Evolutionary conservation across 2,329 filamentous ascomycete genomes (phyloP).

Genomic region (Helotiales sp.): DNA sequence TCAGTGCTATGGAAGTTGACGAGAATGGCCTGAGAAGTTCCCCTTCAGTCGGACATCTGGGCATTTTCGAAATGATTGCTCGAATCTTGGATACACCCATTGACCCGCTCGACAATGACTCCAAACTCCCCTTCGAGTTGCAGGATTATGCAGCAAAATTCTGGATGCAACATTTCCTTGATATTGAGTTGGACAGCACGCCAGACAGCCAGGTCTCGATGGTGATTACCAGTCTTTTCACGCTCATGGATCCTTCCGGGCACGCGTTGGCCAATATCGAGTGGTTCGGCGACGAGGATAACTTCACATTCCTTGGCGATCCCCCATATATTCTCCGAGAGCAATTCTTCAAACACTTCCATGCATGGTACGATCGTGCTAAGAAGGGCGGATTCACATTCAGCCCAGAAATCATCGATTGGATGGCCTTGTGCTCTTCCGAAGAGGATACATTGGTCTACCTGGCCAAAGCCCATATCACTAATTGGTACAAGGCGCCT

Average conservation of each 20-base stretch:
- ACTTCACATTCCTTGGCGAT: neutral
- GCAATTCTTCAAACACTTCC: neutral
- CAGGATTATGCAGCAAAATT: neutral
- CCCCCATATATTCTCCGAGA: neutral
- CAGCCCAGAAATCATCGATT: neutral
- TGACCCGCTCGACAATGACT: neutral
- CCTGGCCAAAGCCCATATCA: slow-evolving; percentile 1
- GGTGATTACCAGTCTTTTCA: neutral
- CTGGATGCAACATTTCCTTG: slow-evolving; percentile 7
- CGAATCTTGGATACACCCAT: neutral
- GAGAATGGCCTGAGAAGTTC: slow-evolving; percentile 5
- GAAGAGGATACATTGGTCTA: neutral
- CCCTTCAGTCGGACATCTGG: slow-evolving; percentile 4
- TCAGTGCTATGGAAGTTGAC: slow-evolving; percentile 3
- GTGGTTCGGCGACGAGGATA: neutral
- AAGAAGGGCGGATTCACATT: neutral
- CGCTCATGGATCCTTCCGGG: neutral
- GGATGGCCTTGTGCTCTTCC: neutral
- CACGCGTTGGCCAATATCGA: neutral
- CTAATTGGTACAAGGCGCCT: neutral
- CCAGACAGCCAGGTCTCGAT: neutral
- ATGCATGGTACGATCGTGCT: neutral
- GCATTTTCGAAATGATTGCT: slow-evolving; percentile 4
- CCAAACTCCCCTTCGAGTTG: neutral
- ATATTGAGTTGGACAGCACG: neutral